Conservation (phyloP, 345 rosid species). For the Salix arbutifolia region DNA sequence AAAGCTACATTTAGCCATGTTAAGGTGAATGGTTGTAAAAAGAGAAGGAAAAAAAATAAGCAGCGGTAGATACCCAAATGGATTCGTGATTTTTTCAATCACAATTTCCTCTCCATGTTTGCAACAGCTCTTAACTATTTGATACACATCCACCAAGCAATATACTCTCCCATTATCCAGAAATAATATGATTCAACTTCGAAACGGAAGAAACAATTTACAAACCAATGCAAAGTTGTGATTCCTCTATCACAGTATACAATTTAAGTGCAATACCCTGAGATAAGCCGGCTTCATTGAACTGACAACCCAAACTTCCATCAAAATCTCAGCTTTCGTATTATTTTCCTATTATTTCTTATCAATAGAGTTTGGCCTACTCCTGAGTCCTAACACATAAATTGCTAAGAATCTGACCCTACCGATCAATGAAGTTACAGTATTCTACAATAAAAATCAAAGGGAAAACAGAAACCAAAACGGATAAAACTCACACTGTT, state of each 20-base stretch:
- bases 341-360: background rate
- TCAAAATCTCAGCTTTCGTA: background rate
- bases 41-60: background rate
- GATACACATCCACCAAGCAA: background rate
- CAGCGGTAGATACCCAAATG: background rate
- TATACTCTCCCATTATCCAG: background rate
- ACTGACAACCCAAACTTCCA: background rate
- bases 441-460: background rate
- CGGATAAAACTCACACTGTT: background rate
- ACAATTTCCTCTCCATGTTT: background rate
- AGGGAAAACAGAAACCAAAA: background rate
- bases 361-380: background rate
- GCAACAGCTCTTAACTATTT: background rate
- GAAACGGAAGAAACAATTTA: background rate
- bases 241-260: background rate
- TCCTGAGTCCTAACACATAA: background rate
- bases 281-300: background rate
- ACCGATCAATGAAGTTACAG: background rate
- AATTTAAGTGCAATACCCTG: background rate
- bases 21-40: background rate
- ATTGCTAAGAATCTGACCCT: background rate
- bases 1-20: conserved; percentile 45
- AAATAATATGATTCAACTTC: background rate
- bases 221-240: background rate
- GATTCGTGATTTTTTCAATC: background rate